Conservation (phyloP, 2,329 filamentous ascomycete species). For the Calycina marina region DNA sequence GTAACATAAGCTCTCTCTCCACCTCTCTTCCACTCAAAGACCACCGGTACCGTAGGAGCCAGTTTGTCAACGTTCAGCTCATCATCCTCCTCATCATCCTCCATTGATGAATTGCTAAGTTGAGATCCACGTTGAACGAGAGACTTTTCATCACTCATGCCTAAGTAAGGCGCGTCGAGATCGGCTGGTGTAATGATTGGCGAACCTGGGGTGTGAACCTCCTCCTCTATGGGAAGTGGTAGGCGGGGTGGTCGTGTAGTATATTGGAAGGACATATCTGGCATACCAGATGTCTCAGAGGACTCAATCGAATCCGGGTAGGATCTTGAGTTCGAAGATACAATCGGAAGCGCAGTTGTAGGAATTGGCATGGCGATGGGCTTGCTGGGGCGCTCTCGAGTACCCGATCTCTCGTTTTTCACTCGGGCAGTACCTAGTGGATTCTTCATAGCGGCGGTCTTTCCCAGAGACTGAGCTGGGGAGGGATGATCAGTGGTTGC, state of each 20-base stretch:
- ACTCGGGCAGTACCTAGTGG: background rate
- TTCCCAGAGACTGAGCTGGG: constrained; percentile 13
- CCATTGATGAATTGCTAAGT: constrained; percentile 43
- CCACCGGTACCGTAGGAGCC: constrained; percentile 66
- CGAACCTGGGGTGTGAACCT: constrained; percentile 76
- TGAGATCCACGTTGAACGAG: constrained; percentile 39
- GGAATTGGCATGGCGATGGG: constrained; percentile 37
- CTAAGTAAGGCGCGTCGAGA: constrained; percentile 18
- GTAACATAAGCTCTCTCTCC: constrained; percentile 93
- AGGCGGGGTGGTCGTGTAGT: constrained; percentile 67
- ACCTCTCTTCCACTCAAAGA: constrained; percentile 63
- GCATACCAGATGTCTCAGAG: constrained; percentile 26
- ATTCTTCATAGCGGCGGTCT: constrained; percentile 11
- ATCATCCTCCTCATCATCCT: constrained; percentile 72
- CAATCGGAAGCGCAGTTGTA: constrained; percentile 12
- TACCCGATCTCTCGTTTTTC: constrained; percentile 18
- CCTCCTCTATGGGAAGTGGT: constrained; percentile 86
- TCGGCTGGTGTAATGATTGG: constrained; percentile 69
- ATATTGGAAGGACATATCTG: constrained; percentile 39
- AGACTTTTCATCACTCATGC: constrained; percentile 30
- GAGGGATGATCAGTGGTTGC: constrained; percentile 9
- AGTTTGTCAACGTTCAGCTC: constrained; percentile 64
- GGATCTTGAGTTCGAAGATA: constrained; percentile 15
- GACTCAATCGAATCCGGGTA: constrained; percentile 36
- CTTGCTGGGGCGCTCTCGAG: constrained; percentile 33